phyloP scores from a whole-genome alignment of 345 rosid genomes.

The Noccaea caerulescens region DNA sequence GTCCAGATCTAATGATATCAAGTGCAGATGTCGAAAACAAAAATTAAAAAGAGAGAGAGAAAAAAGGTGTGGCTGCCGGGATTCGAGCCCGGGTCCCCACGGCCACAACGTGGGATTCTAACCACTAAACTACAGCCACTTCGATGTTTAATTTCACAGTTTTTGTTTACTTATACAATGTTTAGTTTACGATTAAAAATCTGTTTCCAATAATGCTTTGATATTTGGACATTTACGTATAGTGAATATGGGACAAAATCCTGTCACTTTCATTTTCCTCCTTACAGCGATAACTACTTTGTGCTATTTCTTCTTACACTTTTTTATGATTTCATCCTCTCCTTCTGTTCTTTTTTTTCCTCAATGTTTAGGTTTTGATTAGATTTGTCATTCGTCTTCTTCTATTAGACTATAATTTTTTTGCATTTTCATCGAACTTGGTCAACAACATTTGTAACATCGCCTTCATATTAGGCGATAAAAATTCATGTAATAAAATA shows the following conservation, averaged over 20 bases:
- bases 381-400: not conserved
- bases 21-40: constrained; percentile 1
- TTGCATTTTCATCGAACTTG: constrained; percentile 17
- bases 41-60: too few relatives aligned
- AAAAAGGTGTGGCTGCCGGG: constrained; percentile 70
- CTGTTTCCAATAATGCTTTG: not conserved
- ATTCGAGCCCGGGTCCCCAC: constrained; percentile 92
- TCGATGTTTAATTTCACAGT: rapidly evolving
- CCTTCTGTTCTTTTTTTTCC: not conserved
- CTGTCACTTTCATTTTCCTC: not conserved
- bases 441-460: constrained; percentile 35
- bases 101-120: constrained; percentile 87
- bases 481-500: constrained; percentile 15
- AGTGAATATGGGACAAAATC: not conserved
- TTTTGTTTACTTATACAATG: not conserved
- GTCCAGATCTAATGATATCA: constrained; percentile 15
- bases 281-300: not conserved
- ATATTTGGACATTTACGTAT: not conserved
- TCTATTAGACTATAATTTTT: constrained; percentile 3
- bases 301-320: constrained; percentile 11
- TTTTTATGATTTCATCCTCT: not conserved
- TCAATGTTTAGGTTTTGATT: not conserved
- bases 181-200: not conserved
- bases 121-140: constrained; percentile 88
- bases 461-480: constrained; percentile 33